Conservation (phyloP, 208 protist species). For the Trypanosoma cruzi region DNA sequence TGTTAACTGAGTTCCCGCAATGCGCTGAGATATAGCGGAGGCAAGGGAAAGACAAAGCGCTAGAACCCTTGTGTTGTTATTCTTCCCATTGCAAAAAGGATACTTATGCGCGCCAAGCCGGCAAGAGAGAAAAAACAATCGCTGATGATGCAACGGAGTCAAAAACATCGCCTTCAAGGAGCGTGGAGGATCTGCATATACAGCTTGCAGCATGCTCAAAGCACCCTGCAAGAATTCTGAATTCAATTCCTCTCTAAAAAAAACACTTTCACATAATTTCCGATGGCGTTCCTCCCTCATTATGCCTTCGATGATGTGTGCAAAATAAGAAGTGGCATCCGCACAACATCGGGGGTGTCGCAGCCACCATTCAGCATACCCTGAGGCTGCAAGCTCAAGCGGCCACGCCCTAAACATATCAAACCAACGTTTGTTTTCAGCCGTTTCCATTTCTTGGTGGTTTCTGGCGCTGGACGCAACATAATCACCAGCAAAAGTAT, state of each 20-base stretch:
- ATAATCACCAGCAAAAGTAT: not conserved
- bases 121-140: slow-evolving; percentile 30
- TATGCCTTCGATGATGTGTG: slow-evolving; percentile 11
- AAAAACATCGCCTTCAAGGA: slow-evolving; percentile 36
- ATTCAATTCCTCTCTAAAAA: not conserved
- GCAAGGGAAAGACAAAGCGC: slow-evolving; percentile 27
- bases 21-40: slow-evolving; percentile 29
- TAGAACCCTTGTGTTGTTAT: slow-evolving; percentile 14
- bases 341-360: slow-evolving; percentile 21
- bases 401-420: slow-evolving; percentile 42
- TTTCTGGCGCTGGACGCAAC: not conserved
- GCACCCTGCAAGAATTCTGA: not conserved
- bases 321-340: slow-evolving; percentile 16
- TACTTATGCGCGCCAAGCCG: slow-evolving; percentile 17
- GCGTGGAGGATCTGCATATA: slow-evolving; percentile 25
- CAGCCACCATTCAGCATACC: slow-evolving; percentile 69
- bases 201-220: slow-evolving; percentile 21
- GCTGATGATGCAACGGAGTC: slow-evolving; percentile 16
- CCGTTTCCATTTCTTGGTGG: slow-evolving; percentile 2
- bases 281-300: slow-evolving; percentile 17
- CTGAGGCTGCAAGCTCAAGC: slow-evolving; percentile 30
- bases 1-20: slow-evolving; percentile 36
- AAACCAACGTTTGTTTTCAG: slow-evolving; percentile 24
- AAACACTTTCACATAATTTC: not conserved
- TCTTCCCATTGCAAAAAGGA: not conserved